These are phyloP conservation scores for Colletotrichum higginsianum DNA, from an alignment of 2,329 filamentous ascomycete species.

Conservation along the genomic window DNA sequence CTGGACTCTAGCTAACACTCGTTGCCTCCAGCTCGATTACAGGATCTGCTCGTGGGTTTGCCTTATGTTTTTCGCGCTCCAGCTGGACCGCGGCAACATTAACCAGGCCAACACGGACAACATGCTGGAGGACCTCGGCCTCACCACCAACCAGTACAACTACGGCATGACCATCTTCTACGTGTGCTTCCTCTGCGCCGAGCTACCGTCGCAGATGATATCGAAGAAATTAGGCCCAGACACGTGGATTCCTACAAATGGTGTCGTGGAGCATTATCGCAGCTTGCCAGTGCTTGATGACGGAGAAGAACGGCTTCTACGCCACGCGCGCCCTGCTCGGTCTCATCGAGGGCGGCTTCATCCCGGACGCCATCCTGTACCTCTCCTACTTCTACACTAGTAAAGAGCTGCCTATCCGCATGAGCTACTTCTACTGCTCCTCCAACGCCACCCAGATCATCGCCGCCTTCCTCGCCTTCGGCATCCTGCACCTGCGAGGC, in stretches of 20 bases:
- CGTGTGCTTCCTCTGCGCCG: slow-evolving; percentile 64
- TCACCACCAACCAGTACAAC: slow-evolving; percentile 60
- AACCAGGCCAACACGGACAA: slow-evolving; percentile 53
- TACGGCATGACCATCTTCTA: slow-evolving; percentile 66
- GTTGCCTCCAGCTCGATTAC: slow-evolving; percentile 47
- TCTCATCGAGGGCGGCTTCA: slow-evolving; percentile 57
- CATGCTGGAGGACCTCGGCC: slow-evolving; percentile 49
- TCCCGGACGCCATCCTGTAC: slow-evolving; percentile 53
- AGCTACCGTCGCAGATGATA: slow-evolving; percentile 68
- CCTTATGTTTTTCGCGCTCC: slow-evolving; percentile 54
- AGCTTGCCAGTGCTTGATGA: slow-evolving; percentile 52
- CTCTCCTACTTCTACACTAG: slow-evolving; percentile 80
- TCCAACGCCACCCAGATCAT: slow-evolving; percentile 67
- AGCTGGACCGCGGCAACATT: slow-evolving; percentile 56
- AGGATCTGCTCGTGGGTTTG: slow-evolving; percentile 51
- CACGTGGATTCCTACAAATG: slow-evolving; percentile 54
- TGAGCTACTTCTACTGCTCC: slow-evolving; percentile 78
- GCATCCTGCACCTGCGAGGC: slow-evolving; percentile 66
- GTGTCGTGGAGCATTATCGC: slow-evolving; percentile 53
- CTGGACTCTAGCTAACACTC: not conserved
- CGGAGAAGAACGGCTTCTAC: slow-evolving; percentile 50
- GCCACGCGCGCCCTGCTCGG: slow-evolving; percentile 56
- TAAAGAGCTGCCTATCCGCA: slow-evolving; percentile 73
- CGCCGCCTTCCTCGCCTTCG: slow-evolving; percentile 67
- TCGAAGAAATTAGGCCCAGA: slow-evolving; percentile 65